Evolutionary conservation across 1,284 basidiomycete species (phyloP), one percentile per base, ranked within the genome.

Genomic region (Grifola frondosa): DNA sequence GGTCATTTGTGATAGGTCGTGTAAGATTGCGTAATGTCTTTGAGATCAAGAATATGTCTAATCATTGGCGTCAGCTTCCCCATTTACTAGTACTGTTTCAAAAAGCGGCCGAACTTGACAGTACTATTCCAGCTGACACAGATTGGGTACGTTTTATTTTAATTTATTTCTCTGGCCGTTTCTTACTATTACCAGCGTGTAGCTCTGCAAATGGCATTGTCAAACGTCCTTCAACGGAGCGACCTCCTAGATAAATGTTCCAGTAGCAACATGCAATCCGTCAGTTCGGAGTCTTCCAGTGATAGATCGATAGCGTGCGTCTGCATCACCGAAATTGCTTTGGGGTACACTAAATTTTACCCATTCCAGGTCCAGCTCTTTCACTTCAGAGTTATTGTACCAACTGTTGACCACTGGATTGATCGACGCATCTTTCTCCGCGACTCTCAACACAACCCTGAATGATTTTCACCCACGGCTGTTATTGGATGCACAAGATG

Each of bases 1-100:
- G 75, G 52, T 73, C 79, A 6, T 88, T 89, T 55, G 70, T 86
- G n/a, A 63, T 85, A 37, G 81, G 84, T 29, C 72, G 87, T 40
- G 87, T 89, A 63, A 19, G 52, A 39, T 4, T 11, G 7, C n/a
- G 3, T 33, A n/a, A 15, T 40, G 12, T n/a, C 5, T 32, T 30
- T 13, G n/a, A 28, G 12, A 30, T 15, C 13, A 23, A 25, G 16
- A 6, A 7, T 29, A 7, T 30, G 11, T 15, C 23, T 41, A 25
- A 40, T 13, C 6, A 16, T 30, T 3, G 16, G 20, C 32, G 40
- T 30, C 49, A 89, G 86, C 68, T 89, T 15, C 86, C 87, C 24
- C 65, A 64, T 17, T 62, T 88, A 16, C 57, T 89, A 21, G 56
- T 66, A 8, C 61, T 61, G 10, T 81, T 87, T 43, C 76, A 80